A percentile compares a stretch with the other conserved stretches of the same genome.
These are phyloP conservation scores for Phyllosticta citribraziliensis DNA, from an alignment of 2,329 filamentous ascomycete genomes.

Conservation along the genomic window DNA sequence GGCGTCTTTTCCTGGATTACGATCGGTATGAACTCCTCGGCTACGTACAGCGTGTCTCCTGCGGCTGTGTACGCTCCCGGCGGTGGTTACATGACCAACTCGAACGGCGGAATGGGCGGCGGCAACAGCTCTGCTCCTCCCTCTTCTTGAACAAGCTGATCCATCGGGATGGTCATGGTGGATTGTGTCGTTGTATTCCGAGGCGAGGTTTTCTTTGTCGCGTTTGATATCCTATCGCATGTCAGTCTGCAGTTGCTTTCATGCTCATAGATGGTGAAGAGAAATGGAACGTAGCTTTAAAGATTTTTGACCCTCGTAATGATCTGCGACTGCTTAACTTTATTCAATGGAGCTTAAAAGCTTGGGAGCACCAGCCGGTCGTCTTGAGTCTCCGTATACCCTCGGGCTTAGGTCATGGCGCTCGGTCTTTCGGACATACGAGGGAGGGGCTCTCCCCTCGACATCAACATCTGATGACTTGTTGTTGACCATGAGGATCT, in stretches of 20 bases:
- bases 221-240: background rate
- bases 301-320: background rate
- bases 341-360: background rate
- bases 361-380: background rate
- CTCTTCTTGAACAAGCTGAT: background rate
- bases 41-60: constrained; percentile 8
- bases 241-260: background rate
- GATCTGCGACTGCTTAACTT: background rate
- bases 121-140: constrained; percentile 1
- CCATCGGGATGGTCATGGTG: background rate
- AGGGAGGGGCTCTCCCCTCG: background rate
- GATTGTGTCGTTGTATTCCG: background rate
- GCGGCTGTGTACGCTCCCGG: constrained; percentile 8
- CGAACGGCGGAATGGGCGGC: background rate
- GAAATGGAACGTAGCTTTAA: background rate
- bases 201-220: background rate
- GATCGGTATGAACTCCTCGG: constrained; percentile 6
- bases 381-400: background rate
- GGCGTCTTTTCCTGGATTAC: constrained; percentile 25
- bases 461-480: background rate
- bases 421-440: background rate
- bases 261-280: background rate
- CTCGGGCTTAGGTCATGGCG: background rate
- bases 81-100: constrained; percentile 6
- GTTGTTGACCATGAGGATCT: background rate